Evolutionary conservation across 192 early-diverging fungal species (phyloP).

Genomic region (Gigaspora rosea): DNA sequence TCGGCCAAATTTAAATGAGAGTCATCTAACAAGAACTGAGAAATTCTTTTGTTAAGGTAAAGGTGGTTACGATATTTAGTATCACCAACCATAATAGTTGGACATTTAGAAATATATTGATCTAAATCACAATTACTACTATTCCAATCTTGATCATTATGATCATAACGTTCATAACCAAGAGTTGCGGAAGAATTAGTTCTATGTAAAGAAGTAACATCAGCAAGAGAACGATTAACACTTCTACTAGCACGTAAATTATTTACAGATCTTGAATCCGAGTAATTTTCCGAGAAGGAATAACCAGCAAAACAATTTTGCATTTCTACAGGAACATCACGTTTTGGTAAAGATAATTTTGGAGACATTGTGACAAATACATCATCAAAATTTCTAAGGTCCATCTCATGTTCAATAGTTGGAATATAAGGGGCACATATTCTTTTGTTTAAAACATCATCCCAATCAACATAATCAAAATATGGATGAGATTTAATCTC

Average conservation of each 20-base stretch:
- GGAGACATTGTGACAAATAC: constrained; percentile 57
- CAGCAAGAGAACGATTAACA: constrained; percentile 1
- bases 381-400: constrained; percentile 60
- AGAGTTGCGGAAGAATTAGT: background rate
- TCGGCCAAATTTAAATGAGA: too few relatives aligned
- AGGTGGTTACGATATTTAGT: background rate
- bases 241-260: background rate
- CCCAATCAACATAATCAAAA: constrained; percentile 75
- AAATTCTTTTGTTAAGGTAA: background rate
- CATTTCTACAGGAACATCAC: constrained; percentile 39
- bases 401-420: constrained; percentile 52
- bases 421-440: constrained; percentile 71
- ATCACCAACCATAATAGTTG: background rate
- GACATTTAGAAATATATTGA: background rate
- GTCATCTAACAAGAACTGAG: background rate
- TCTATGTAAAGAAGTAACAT: background rate
- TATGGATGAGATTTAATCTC: constrained; percentile 77
- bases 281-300: constrained; percentile 38
- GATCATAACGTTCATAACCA: background rate
- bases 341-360: constrained; percentile 37
- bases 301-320: constrained; percentile 44
- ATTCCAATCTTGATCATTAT: background rate
- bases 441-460: constrained; percentile 60
- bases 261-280: background rate
- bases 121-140: background rate